Evolutionary conservation across 257 asterid species (phyloP).

Genomic region (Orobanche coerulescens): DNA sequence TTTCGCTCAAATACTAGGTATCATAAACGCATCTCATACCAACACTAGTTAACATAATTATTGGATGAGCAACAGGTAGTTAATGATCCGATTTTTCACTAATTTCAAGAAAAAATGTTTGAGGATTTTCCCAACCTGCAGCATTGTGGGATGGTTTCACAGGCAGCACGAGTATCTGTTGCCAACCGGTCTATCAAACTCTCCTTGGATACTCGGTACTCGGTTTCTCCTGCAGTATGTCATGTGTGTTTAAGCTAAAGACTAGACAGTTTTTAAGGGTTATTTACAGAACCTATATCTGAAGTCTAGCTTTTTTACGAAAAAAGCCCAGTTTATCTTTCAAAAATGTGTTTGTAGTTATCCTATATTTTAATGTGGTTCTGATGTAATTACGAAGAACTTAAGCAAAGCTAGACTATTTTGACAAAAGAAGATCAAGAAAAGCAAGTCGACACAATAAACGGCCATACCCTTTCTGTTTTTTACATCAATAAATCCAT

Average conservation of each 20-base stretch:
- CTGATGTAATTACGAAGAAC: neutral
- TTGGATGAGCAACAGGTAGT: neutral
- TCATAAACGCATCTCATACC: neutral
- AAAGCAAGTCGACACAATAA: neutral
- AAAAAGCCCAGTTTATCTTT: too few species aligned
- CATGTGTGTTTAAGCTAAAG: neutral
- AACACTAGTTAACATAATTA: neutral
- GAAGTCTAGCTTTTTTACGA: neutral
- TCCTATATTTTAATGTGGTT: neutral
- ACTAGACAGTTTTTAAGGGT: neutral
- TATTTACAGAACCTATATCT: neutral
- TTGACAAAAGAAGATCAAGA: neutral
- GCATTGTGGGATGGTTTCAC: conserved; percentile 40
- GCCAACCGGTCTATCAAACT: conserved; percentile 71
- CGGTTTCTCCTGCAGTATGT: conserved; percentile 40
- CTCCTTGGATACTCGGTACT: conserved; percentile 65
- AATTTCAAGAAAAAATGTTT: neutral
- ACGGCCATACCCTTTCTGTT: conserved; percentile 47
- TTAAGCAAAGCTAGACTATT: neutral
- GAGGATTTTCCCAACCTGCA: conserved; percentile 49
- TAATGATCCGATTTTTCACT: neutral
- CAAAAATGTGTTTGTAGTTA: too few species aligned
- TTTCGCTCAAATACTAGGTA: too few species aligned
- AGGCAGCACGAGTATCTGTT: conserved; percentile 55
- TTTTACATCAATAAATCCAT: conserved; percentile 65